phyloP scores from a whole-genome alignment of 306 rosid genomes.

The Glycyrrhiza uralensis region DNA sequence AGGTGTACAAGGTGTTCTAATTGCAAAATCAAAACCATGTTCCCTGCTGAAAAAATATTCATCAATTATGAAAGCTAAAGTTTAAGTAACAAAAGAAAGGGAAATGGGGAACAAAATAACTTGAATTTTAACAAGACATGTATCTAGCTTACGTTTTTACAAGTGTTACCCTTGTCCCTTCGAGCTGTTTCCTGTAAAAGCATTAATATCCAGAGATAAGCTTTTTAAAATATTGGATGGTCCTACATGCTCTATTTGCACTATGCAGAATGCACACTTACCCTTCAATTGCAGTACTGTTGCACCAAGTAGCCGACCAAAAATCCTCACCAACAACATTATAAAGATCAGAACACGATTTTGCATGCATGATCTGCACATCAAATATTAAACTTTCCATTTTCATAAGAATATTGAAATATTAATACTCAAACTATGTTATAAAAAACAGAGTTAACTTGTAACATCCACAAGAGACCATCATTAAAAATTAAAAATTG shows the following conservation, averaged over 20 bases:
- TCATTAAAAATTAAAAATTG: background rate
- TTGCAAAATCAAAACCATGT: constrained; percentile 81
- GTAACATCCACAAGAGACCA: background rate
- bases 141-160: constrained; percentile 56
- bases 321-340: constrained; percentile 82
- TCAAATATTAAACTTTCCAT: constrained; percentile 15
- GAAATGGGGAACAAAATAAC: constrained; percentile 17
- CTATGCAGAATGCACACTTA: constrained; percentile 31
- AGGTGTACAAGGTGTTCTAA: constrained; percentile 84
- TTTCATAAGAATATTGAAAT: background rate
- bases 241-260: constrained; percentile 18
- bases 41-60: constrained; percentile 57
- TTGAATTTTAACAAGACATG: constrained; percentile 17
- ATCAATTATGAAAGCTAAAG: background rate
- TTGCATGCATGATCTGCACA: constrained; percentile 74
- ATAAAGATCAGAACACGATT: constrained; percentile 85
- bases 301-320: constrained; percentile 95
- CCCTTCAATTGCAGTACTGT: constrained; percentile 88
- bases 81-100: background rate
- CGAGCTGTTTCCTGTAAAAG: constrained; percentile 89
- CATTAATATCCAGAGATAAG: constrained; percentile 33
- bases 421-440: background rate
- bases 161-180: constrained; percentile 87
- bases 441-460: background rate
- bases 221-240: constrained; percentile 13